Conservation (phyloP, 441 rosid genomes). For the Jatropha podagrica region DNA sequence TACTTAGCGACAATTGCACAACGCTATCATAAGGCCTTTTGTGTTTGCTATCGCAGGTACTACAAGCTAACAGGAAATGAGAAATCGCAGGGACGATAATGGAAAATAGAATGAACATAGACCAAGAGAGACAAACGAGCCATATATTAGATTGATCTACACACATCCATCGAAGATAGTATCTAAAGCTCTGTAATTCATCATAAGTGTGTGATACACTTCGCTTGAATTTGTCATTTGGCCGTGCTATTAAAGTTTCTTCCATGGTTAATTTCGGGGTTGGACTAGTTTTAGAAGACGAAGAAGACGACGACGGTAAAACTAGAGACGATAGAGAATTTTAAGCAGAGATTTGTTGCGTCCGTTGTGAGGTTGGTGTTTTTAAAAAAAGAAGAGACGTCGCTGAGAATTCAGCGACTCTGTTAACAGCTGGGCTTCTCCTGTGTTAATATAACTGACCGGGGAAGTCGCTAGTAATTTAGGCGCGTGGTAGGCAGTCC, state of each 20-base stretch:
- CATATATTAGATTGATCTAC: slow-evolving; percentile 71
- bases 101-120: slow-evolving; percentile 57
- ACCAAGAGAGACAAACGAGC: slow-evolving; percentile 66
- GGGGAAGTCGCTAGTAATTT: no score
- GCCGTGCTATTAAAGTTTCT: slow-evolving; percentile 28
- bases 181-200: slow-evolving; percentile 72
- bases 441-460: no score
- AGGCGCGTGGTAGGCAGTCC: no score
- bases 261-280: slow-evolving; percentile 4
- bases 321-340: not conserved
- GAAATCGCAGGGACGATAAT: slow-evolving; percentile 63
- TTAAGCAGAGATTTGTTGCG: not conserved
- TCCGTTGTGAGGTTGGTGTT: no score
- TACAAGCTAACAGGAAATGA: slow-evolving; percentile 74
- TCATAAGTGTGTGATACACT: slow-evolving; percentile 61
- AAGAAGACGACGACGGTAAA: no score
- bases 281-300: no score
- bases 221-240: slow-evolving; percentile 40
- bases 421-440: no score
- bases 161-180: slow-evolving; percentile 81
- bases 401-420: no score
- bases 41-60: slow-evolving; percentile 68
- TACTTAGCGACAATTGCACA: slow-evolving; percentile 78
- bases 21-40: slow-evolving; percentile 62
- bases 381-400: no score